Conservation (phyloP, 495 filamentous ascomycete species). For the Thermochaetoides thermophila region DNA sequence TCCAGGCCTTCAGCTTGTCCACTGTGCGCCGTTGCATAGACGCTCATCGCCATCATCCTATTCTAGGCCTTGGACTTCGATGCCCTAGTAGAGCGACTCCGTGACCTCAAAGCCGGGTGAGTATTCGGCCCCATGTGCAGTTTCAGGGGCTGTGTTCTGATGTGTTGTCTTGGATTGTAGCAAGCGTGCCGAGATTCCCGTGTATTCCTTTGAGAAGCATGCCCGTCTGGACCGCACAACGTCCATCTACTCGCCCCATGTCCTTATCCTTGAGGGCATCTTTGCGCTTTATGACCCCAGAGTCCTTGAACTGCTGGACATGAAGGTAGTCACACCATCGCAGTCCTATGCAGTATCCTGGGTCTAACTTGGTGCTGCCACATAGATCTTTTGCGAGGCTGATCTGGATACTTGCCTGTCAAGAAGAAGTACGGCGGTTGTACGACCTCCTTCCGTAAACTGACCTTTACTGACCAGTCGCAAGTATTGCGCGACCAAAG, state of each 20-base stretch:
- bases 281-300: slow-evolving; percentile 83
- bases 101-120: slow-evolving; percentile 83
- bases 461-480: slow-evolving; percentile 1
- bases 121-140: no score
- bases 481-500: slow-evolving; percentile 73
- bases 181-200: slow-evolving; percentile 79
- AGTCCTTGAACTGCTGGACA: slow-evolving; percentile 75
- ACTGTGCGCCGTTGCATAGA: no score
- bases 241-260: slow-evolving; percentile 87
- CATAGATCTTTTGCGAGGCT: slow-evolving; percentile 90
- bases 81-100: slow-evolving; percentile 60
- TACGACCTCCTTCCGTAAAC: neutral
- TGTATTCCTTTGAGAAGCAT: slow-evolving; percentile 93
- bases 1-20: neutral
- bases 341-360: neutral
- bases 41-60: no score
- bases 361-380: slow-evolving; percentile 4
- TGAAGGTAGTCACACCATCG: slow-evolving; percentile 44
- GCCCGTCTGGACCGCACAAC: slow-evolving; percentile 64
- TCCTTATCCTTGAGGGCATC: slow-evolving; percentile 89
- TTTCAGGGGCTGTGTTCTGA: no score
- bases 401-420: slow-evolving; percentile 90
- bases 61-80: slow-evolving; percentile 81
- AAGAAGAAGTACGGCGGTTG: slow-evolving; percentile 54
- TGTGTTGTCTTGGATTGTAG: slow-evolving; percentile 40